Evolutionary conservation across 2,329 filamentous ascomycete genomes (phyloP), one percentile per base, ranked within the genome.

Genomic region (Teratosphaeria viscida): DNA sequence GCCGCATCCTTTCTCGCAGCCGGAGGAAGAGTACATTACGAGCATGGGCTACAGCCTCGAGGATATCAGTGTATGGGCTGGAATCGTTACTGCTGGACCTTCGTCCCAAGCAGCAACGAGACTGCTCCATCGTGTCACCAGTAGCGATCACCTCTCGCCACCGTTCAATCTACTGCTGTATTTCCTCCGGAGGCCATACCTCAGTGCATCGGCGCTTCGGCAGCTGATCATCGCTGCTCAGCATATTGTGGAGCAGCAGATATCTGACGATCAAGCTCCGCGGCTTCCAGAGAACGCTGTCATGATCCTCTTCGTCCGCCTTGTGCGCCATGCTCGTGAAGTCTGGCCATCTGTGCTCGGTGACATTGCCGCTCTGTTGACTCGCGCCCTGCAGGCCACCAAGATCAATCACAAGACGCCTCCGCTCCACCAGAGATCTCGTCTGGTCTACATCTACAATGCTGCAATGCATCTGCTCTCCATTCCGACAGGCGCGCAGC

Each of bases 291-390:
- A 60, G 64, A 71, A 29, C 72, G 57, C 64, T 26, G 61, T 76
- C 43, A 71, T 76, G 63, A 67, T 72, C 23, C 68, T 80, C 34
- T 73, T 79, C 56, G 67, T 76, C 55, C 76, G 79, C 26, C 71
- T 84, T 32, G 66, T 82, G 43, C 76, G 76, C 19, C 79, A 81
- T 71, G 79, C 81, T 60, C 76, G 79, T 26, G 68, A 71, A 52
- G 72, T 79, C 14, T 80, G 77, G 75, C 80, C 81, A 2, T 69
- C 74, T 35, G 73, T 75, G 3, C 71, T 81, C 32, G 52, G 55
- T 1, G 55, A 49, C 5, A 59, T 71, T 35, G 64, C 65, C 2
- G 54, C 63, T 27, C 55, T 68, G 23, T 53, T 69, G 27, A 37
- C 68, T 11, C 16, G 57, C 10, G 61, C 61, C 53, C 55, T 66